Conservation (phyloP, 1,284 basidiomycete species). For the Bjerkandera adusta region DNA sequence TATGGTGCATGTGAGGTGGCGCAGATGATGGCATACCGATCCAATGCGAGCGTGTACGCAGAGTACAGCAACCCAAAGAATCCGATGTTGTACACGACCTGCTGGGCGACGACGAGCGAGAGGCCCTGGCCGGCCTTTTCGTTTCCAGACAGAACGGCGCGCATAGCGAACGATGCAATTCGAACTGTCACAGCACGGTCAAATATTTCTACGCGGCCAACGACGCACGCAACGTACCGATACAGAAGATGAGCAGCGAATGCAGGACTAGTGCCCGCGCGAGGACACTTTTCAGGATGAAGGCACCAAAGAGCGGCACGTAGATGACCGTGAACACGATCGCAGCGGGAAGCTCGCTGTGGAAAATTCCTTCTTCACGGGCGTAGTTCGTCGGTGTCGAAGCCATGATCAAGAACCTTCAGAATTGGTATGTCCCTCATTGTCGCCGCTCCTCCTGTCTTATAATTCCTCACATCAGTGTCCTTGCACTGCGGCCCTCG, state of each 20-base stretch:
- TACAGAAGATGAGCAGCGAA: constrained; percentile 11
- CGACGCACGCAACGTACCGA: constrained; percentile 4
- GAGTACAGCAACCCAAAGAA: constrained; percentile 18
- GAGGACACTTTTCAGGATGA: constrained; percentile 6
- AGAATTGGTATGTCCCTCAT: no score
- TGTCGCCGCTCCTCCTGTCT: no score
- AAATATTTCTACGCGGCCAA: neutral
- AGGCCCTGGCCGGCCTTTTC: constrained; percentile 3
- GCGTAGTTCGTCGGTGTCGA: constrained; percentile 10
- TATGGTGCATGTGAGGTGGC: neutral
- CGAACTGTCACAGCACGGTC: constrained; percentile 7
- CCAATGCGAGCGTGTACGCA: constrained; percentile 13
- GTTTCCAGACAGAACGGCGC: constrained; percentile 12
- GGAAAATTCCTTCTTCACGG: constrained; percentile 7
- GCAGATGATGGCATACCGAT: constrained; percentile 8
- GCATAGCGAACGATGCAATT: constrained; percentile 10
- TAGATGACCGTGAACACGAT: constrained; percentile 15
- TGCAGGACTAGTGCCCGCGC: constrained; percentile 10
- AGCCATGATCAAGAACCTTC: no score
- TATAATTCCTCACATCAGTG: no score
- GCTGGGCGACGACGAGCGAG: constrained; percentile 3
- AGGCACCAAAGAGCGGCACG: constrained; percentile 5
- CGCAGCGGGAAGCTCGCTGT: constrained; percentile 10
- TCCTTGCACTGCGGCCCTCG: no score
- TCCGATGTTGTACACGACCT: constrained; percentile 13